Evolutionary conservation across 2,329 filamentous ascomycete genomes (phyloP).

Genomic region (Aulographum hederae): DNA sequence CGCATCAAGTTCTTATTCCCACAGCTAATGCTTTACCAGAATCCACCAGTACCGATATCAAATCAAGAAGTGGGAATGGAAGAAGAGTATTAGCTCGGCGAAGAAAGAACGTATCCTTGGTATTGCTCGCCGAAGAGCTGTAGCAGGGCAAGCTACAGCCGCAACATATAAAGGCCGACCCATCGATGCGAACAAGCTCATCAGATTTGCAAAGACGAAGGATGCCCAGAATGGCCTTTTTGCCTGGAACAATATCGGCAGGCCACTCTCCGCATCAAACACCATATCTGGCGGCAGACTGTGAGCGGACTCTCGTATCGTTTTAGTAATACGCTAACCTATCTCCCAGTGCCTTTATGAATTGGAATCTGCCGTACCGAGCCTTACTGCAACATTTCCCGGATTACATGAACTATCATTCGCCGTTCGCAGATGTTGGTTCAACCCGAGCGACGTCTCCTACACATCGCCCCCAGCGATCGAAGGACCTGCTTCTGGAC

Average conservation of each 20-base stretch:
- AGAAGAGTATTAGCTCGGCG: slow-evolving; percentile 10
- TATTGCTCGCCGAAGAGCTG: not conserved
- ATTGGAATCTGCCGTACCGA: slow-evolving; percentile 13
- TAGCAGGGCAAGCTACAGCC: not conserved
- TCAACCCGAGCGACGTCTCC: slow-evolving; percentile 10
- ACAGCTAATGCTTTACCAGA: slow-evolving; percentile 7
- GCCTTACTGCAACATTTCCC: slow-evolving; percentile 4
- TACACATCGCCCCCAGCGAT: slow-evolving; percentile 9
- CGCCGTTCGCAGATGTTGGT: slow-evolving; percentile 6
- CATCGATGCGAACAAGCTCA: not conserved
- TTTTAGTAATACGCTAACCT: no score
- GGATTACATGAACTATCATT: slow-evolving; percentile 6
- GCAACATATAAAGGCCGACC: not conserved
- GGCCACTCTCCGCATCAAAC: no score
- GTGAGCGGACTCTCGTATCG: no score
- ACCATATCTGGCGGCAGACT: no score
- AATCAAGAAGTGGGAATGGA: slow-evolving; percentile 15
- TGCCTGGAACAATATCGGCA: no score
- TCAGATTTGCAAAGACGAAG: no score
- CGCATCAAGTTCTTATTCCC: not conserved
- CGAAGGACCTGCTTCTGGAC: slow-evolving; percentile 6
- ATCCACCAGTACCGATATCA: slow-evolving; percentile 16
- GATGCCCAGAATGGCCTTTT: no score
- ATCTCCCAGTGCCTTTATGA: slow-evolving; percentile 10
- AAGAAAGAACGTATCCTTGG: slow-evolving; percentile 10